Conservation (phyloP, 176 grass and related monocot genomes). For the Aegilops longissima region DNA sequence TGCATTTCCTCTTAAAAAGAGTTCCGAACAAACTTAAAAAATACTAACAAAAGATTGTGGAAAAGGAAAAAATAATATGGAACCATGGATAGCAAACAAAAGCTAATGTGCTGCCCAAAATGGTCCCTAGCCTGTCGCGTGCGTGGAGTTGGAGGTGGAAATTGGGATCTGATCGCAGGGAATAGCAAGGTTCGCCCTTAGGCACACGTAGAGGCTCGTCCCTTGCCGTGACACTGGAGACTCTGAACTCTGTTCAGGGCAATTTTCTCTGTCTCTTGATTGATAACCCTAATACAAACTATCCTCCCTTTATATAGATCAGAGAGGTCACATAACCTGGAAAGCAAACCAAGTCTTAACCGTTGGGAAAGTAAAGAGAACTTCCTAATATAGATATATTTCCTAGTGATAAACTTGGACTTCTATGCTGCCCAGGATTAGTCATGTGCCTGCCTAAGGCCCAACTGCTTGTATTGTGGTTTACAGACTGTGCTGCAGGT, state of each 20-base stretch:
- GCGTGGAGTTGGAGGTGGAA: not conserved
- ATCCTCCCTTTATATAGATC: too few relatives aligned
- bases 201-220: too few relatives aligned
- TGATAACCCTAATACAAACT: too few relatives aligned
- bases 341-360: not conserved
- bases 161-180: not conserved
- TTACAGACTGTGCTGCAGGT: not conserved
- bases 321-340: not conserved
- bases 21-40: not conserved
- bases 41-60: not conserved
- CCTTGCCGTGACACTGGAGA: too few relatives aligned
- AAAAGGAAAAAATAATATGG: not conserved
- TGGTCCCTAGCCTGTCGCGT: not conserved
- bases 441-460: not conserved
- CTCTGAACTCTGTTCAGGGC: too few relatives aligned
- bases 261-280: too few relatives aligned
- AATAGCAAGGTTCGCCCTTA: too few relatives aligned
- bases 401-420: not conserved
- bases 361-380: not conserved
- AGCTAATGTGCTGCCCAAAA: not conserved
- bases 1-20: not conserved
- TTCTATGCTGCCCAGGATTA: not conserved
- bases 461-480: not conserved
- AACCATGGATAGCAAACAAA: constrained; percentile 8
- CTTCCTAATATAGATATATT: not conserved